Base-by-base conservation (phyloP, 768 basidiomycete genomes). In the Boletus subcaerulescens region DNA sequence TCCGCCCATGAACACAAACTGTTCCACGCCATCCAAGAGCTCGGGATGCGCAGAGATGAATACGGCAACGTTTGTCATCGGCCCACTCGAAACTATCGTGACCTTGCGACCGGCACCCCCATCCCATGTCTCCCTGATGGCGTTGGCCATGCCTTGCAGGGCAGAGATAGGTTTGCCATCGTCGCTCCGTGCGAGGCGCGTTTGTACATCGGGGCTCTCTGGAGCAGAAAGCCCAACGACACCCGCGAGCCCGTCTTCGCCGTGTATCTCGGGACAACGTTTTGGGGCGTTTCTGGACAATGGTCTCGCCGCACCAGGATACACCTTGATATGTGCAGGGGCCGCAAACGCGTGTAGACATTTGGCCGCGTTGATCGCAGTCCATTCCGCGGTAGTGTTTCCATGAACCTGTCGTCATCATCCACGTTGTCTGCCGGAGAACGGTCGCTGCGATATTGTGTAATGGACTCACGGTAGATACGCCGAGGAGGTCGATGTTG, bases 1-100 rank as follows among this genome's bases (percentile, higher is more conserved):
- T n/a, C 93, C 93, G 12, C 93, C 93, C 93, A 96, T 95, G 63
- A 92, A 78, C 14, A 83, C 78, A 41, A 84, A 73, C 50, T 80
- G 72, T 40, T 77, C 76, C 7, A 85, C 69, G 12, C 72, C 78
- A 3, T 73, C 73, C 18, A 81, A 57, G 4, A 85, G 71, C 29
- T 82, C 76, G 0, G 84, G 81, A 73, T 84, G 81, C 2, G 78
- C 79, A 53, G 75, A 74, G 17, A 86, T 74, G 60, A 91, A 87
- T 7, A 87, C 69, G 0, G 85, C 86, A 35, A 89, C 77, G 58
- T 94, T 96, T 18, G 93, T 94, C 83, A 91, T 84, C 2, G 93
- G 89, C 0, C 93, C 93, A 4, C 80, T 85, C 1, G 91, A 90
- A 2, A 92, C 80, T 3, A 96, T 63, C 0, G 82, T 80, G 12